These are phyloP conservation scores for Malania oleifera DNA, from an alignment of 164 flowering plant genomes.

Conservation along the genomic window DNA sequence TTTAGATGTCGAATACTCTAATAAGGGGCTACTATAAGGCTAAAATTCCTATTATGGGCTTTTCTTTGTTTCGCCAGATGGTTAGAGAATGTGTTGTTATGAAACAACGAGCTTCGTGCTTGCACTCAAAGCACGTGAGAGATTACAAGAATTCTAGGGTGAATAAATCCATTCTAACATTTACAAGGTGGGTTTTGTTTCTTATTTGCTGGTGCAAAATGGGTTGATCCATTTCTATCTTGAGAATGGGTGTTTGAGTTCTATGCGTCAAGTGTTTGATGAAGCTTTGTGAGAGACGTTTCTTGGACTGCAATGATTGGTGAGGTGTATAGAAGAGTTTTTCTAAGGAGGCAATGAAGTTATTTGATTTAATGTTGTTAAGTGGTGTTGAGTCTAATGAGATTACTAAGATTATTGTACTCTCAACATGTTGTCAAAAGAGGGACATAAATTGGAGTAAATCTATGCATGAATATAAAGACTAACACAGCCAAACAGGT, in stretches of 20 bases:
- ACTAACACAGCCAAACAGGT: no score
- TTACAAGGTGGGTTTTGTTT: slow-evolving; percentile 44
- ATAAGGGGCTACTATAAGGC: slow-evolving; percentile 41
- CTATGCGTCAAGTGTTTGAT: slow-evolving; percentile 42
- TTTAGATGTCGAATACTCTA: slow-evolving; percentile 66
- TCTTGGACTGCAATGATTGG: slow-evolving; percentile 63
- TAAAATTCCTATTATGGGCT: slow-evolving; percentile 20
- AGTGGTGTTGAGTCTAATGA: slow-evolving; percentile 50
- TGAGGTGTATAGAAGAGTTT: slow-evolving; percentile 28
- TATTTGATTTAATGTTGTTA: slow-evolving; percentile 40
- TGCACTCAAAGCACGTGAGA: slow-evolving; percentile 48
- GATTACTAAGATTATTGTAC: slow-evolving; percentile 57
- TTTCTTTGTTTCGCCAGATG: slow-evolving; percentile 42
- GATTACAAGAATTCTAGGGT: slow-evolving; percentile 24
- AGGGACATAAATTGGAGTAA: slow-evolving; percentile 38
- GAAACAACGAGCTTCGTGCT: slow-evolving; percentile 50
- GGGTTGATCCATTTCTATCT: slow-evolving; percentile 52
- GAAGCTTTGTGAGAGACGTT: slow-evolving; percentile 43
- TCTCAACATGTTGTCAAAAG: slow-evolving; percentile 53
- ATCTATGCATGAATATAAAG: slow-evolving; percentile 32
- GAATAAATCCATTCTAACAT: slow-evolving; percentile 32
- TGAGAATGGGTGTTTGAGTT: slow-evolving; percentile 21
- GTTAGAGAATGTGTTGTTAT: slow-evolving; percentile 33
- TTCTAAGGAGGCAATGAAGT: slow-evolving; percentile 36
- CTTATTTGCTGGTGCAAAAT: slow-evolving; percentile 41